A percentile compares a stretch with the other conserved stretches of the same genome.
phyloP scores from a whole-genome alignment of 805 yeast species.

The Cyberlindnera japonica region DNA sequence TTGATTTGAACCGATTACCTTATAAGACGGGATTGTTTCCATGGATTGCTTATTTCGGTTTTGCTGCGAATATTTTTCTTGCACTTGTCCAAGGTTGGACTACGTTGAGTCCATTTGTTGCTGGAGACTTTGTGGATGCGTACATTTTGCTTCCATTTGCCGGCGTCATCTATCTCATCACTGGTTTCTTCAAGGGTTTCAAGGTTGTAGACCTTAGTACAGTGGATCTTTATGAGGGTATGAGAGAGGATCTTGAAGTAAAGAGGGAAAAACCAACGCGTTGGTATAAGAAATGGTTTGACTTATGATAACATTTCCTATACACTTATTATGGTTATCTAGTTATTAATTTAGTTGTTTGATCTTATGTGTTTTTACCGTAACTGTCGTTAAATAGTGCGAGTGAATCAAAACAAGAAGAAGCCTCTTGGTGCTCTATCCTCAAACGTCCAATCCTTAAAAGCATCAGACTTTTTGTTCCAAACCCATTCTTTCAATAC shows the following conservation, averaged over 20 bases:
- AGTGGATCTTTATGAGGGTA: constrained; percentile 50
- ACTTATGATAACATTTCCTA: no score
- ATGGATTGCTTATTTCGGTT: constrained; percentile 37
- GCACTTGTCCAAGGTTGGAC: constrained; percentile 50
- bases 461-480: neutral
- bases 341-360: no score
- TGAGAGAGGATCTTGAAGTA: constrained; percentile 34
- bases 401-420: constrained; percentile 10
- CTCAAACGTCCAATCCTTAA: constrained; percentile 11
- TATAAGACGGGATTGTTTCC: constrained; percentile 61
- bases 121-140: constrained; percentile 52
- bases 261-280: neutral
- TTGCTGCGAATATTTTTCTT: constrained; percentile 36
- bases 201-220: constrained; percentile 39
- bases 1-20: constrained; percentile 63
- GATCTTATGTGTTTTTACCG: no score
- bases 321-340: no score
- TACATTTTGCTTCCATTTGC: constrained; percentile 61
- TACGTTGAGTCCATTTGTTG: constrained; percentile 45
- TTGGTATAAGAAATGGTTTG: neutral
- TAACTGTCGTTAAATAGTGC: no score
- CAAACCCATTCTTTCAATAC: constrained; percentile 13
- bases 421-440: constrained; percentile 9
- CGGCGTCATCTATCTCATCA: constrained; percentile 37
- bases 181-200: constrained; percentile 37